These are phyloP conservation scores for Claviceps quebecensis DNA, from an alignment of 2,329 filamentous ascomycete species.

Conservation along the genomic window DNA sequence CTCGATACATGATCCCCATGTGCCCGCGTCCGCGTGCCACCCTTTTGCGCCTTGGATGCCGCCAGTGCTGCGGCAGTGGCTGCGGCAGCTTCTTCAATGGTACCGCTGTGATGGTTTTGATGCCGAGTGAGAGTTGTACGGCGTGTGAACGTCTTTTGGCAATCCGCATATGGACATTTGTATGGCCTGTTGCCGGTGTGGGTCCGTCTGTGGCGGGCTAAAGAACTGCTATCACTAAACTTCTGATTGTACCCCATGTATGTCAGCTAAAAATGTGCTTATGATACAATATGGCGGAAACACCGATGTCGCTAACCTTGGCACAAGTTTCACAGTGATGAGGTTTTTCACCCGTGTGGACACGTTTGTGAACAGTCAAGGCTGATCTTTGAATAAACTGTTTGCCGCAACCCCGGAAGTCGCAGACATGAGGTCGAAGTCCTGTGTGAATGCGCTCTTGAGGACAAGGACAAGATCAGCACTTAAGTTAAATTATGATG, in stretches of 20 bases:
- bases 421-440: constrained; percentile 80
- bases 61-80: constrained; percentile 80
- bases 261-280: not conserved
- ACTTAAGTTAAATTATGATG: not conserved
- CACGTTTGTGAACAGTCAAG: constrained; percentile 84
- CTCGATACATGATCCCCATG: constrained; percentile 59
- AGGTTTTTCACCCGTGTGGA: constrained; percentile 96
- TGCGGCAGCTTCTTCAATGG: constrained; percentile 81
- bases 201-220: constrained; percentile 85
- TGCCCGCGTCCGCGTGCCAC: constrained; percentile 39
- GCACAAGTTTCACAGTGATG: constrained; percentile 95
- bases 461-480: not conserved
- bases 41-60: constrained; percentile 25
- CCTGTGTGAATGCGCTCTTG: constrained; percentile 95
- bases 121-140: constrained; percentile 90
- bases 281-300: not conserved
- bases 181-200: constrained; percentile 93
- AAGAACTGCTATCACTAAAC: constrained; percentile 89
- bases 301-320: constrained; percentile 50
- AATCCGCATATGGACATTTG: constrained; percentile 94
- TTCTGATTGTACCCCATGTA: constrained; percentile 39
- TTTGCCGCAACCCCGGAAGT: constrained; percentile 78
- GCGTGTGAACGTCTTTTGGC: constrained; percentile 95
- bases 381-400: constrained; percentile 96
- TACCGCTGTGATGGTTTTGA: constrained; percentile 90